Evolutionary conservation across 2,329 filamentous ascomycete genomes (phyloP), one percentile per base, ranked within the genome.

Genomic region (Aspergillus melleus): DNA sequence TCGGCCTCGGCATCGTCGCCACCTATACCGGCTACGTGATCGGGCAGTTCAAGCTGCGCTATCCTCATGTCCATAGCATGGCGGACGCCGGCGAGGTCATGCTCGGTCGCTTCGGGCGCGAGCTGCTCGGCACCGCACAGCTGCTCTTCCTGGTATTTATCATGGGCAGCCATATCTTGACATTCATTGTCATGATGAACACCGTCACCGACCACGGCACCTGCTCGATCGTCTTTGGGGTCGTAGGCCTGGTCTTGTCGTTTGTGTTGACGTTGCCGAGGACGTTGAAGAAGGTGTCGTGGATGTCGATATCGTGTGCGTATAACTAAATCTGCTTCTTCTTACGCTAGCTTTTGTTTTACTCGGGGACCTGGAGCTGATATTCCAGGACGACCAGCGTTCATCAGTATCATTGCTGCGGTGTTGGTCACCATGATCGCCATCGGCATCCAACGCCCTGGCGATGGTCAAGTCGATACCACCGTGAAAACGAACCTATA

Each of bases 111-210:
- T 76, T 84, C 30, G 86, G 85, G 1, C 83, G 85, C 61, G 85
- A 88, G 70, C 61, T 90, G 29, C 78, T 88, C 39, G 86, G 85
- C n/a, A 74, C 77, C 59, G 86, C 83, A 63, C 86, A 88, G 64
- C 74, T 82, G 6, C 73, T 90, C 14, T 84, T 89, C 70, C 77
- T 90, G 42, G 75, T 87, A 61, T 88, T 90, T 75, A 83, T 88
- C 63, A 85, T 88, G 72, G 87, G 82, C 42, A 88, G 86, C 11
- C 89, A 91, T 74, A 80, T 88, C 58, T 74, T 90, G 59, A 88
- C 86, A 0, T 89, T 89, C 62, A 82, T 81, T 20, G 87, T 90
- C 65, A 87, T 87, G 68, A 83, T 90, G 72, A 85, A 85, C 64
- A 84, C 81, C 57, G 76, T 90, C 47, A 85, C 85, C 4, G 73